These are phyloP conservation scores for Pleurotus cornucopiae DNA, from an alignment of 768 basidiomycete species.

Conservation along the genomic window DNA sequence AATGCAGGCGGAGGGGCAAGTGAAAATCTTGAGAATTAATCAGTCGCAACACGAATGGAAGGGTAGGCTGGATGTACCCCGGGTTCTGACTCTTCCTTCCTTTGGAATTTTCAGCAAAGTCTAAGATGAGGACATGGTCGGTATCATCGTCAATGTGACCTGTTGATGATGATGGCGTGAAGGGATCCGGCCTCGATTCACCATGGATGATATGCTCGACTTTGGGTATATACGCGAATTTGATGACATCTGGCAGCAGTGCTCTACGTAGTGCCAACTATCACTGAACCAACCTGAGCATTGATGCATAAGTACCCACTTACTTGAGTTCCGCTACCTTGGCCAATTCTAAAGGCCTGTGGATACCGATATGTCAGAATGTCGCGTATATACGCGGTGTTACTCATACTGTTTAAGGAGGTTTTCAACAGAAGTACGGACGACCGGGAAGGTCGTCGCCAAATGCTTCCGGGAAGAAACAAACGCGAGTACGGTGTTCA, in stretches of 20 bases:
- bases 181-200: slow-evolving; percentile 36
- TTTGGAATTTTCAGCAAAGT: slow-evolving; percentile 32
- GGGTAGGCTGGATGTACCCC: slow-evolving; percentile 17
- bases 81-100: slow-evolving; percentile 27
- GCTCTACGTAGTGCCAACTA: slow-evolving; percentile 41
- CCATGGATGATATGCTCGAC: slow-evolving; percentile 56
- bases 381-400: not conserved
- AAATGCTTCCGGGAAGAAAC: slow-evolving; percentile 77
- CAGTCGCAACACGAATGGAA: not conserved
- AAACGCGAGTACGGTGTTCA: slow-evolving; percentile 88
- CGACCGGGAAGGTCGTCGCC: slow-evolving; percentile 72
- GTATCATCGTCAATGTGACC: slow-evolving; percentile 22
- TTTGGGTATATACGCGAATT: slow-evolving; percentile 75
- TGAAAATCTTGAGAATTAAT: slow-evolving; percentile 17
- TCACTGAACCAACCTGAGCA: not conserved
- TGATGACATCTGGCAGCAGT: slow-evolving; percentile 76
- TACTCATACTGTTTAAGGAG: slow-evolving; percentile 65
- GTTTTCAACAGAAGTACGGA: slow-evolving; percentile 77
- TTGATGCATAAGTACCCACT: slow-evolving; percentile 12
- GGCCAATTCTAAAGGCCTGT: slow-evolving; percentile 72
- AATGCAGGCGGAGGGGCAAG: slow-evolving; percentile 32
- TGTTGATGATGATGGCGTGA: slow-evolving; percentile 25
- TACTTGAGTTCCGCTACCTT: slow-evolving; percentile 85
- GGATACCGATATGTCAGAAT: not conserved
- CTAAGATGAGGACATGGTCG: slow-evolving; percentile 42